Conservation (phyloP, 1,284 basidiomycete species). For the Apiotrichum siamense region DNA sequence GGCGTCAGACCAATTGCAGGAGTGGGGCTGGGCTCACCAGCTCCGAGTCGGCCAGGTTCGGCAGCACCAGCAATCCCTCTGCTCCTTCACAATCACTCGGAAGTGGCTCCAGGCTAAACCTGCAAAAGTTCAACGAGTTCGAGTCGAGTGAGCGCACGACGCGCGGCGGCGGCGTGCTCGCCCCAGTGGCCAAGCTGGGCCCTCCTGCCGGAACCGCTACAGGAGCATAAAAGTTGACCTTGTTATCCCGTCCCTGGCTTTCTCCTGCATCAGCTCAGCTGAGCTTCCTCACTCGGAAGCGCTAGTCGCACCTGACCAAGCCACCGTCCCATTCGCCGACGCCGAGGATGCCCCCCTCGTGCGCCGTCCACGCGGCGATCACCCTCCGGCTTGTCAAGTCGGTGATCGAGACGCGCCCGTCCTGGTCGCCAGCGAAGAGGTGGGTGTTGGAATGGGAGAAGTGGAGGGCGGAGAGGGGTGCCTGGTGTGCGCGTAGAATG, state of each 20-base stretch:
- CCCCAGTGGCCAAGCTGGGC: not conserved
- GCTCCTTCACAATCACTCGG: constrained; percentile 3
- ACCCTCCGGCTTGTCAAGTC: constrained; percentile 66
- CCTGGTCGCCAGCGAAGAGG: constrained; percentile 72
- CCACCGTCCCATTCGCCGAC: constrained; percentile 62
- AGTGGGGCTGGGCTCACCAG: constrained; percentile 52
- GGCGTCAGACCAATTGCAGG: not conserved
- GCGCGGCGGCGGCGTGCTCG: constrained; percentile 45
- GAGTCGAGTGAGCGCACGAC: constrained; percentile 66
- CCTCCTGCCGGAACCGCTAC: too few relatives aligned
- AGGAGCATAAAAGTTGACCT: constrained; percentile 38
- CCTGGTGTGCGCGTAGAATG: constrained; percentile 64
- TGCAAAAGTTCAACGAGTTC: constrained; percentile 84
- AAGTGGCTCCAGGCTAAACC: constrained; percentile 57
- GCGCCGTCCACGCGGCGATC: constrained; percentile 67
- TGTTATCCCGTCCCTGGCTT: constrained; percentile 78
- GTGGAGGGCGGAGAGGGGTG: constrained; percentile 52
- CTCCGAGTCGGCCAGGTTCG: constrained; percentile 79
- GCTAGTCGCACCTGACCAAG: constrained; percentile 62
- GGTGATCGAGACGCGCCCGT: constrained; percentile 61
- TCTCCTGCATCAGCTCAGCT: constrained; percentile 12
- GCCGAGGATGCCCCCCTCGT: constrained; percentile 66
- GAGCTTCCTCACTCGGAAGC: not conserved
- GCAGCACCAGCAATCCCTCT: constrained; percentile 63
- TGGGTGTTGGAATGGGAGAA: constrained; percentile 65